Conservation (phyloP, 805 yeast species). For the Babjeviella inositovora region DNA sequence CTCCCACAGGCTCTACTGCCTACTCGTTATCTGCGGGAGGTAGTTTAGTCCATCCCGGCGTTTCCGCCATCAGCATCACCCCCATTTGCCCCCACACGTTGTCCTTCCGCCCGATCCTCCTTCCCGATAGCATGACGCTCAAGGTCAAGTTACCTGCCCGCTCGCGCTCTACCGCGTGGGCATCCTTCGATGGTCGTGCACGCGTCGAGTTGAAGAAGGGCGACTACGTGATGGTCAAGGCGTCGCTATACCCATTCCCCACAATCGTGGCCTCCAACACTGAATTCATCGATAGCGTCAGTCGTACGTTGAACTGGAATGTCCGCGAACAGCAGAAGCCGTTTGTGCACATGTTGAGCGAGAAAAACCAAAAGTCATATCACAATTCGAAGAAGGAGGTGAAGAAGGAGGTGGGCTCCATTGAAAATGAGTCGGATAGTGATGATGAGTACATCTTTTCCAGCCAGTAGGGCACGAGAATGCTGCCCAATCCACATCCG, state of each 20-base stretch:
- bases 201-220: constrained; percentile 72
- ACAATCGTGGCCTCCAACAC: constrained; percentile 64
- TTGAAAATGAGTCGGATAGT: too few relatives aligned
- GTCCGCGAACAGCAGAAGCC: constrained; percentile 80
- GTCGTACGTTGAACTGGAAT: constrained; percentile 87
- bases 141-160: constrained; percentile 65
- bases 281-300: constrained; percentile 72
- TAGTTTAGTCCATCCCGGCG: constrained; percentile 85
- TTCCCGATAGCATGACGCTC: constrained; percentile 86
- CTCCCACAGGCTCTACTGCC: constrained; percentile 96
- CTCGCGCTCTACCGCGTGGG: constrained; percentile 90
- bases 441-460: too few relatives aligned
- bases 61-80: constrained; percentile 81
- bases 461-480: too few relatives aligned
- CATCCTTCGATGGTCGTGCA: constrained; percentile 87
- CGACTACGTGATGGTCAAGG: constrained; percentile 71
- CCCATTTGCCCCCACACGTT: constrained; percentile 95
- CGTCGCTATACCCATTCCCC: constrained; percentile 88
- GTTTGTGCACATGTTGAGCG: constrained; percentile 44
- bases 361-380: constrained; percentile 34
- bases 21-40: constrained; percentile 94
- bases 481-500: too few relatives aligned
- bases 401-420: too few relatives aligned
- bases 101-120: constrained; percentile 78
- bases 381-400: too few relatives aligned